These are phyloP conservation scores for Scheffersomyces parashehatae DNA, from an alignment of 1,139 yeast genomes.

Conservation along the genomic window DNA sequence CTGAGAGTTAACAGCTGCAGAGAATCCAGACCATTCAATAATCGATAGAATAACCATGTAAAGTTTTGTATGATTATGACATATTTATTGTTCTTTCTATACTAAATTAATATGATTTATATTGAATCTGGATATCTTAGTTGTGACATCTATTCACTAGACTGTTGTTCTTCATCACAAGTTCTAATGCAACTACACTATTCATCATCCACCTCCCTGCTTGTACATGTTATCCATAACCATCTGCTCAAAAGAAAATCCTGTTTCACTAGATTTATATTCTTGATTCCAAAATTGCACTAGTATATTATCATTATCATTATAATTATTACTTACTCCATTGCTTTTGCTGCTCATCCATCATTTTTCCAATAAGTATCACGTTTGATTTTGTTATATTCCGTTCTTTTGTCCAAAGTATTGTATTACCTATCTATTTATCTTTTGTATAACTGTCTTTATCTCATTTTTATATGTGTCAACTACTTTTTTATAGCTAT, in stretches of 20 bases:
- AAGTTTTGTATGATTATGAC: too few relatives aligned
- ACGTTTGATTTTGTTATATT: not conserved
- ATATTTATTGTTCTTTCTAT: too few relatives aligned
- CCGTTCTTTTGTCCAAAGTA: not conserved
- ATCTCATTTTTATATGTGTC: not conserved
- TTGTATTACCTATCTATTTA: not conserved
- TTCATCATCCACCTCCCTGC: too few relatives aligned
- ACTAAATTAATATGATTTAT: too few relatives aligned
- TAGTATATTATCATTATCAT: not conserved
- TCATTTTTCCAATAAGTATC: not conserved
- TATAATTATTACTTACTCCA: not conserved
- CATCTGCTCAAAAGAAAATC: not conserved
- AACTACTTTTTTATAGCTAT: too few relatives aligned
- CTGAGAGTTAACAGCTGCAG: too few relatives aligned
- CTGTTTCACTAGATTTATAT: not conserved
- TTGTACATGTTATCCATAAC: not conserved
- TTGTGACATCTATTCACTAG: too few relatives aligned
- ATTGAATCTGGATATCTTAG: too few relatives aligned
- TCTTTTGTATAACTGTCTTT: not conserved
- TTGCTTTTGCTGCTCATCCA: not conserved
- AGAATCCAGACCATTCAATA: too few relatives aligned
- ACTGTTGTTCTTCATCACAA: too few relatives aligned
- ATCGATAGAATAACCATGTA: too few relatives aligned
- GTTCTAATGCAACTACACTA: too few relatives aligned
- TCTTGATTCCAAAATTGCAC: slow-evolving; percentile 1